Base-by-base conservation (phyloP, 2,329 filamentous ascomycete species). In the Colletotrichum sp. region DNA sequence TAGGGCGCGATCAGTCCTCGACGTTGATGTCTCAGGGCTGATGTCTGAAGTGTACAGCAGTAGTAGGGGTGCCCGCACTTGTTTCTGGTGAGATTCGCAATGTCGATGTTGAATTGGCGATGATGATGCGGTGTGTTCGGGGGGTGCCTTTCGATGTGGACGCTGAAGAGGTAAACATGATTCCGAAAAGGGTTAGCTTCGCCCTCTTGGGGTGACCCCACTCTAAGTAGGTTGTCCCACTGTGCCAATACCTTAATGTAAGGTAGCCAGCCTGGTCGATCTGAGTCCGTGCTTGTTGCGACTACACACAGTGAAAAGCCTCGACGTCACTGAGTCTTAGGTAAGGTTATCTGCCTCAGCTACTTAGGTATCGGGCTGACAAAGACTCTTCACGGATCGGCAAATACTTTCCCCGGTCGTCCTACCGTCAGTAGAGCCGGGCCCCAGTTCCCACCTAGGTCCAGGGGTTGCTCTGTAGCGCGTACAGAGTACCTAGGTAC, bases 121-220 rank as follows among this genome's bases (percentile, higher is more conserved):
- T 71, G 63, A 30, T 39, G 48, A 34, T 67, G 52, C 52, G 22
- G 66, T 71, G 69, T 72, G 74, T 75, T 76, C 27, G 52, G 66
- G 69, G 69, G 16, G 30, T 68, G 61, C 19, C 44, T 74, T 65
- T 44, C 25, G 34, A 74, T 59, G 34, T 34, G 52, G 61, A 48
- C n/a, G 34, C 32, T 36, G 61, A 60, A 27, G 27, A 77, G 61
- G 81, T 83, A 83, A 83, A 83, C 81, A 83, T 68, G 79, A 68
- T 83, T 77, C 81, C 81, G 16, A 75, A 81, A 78, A 3, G 15
- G 77, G 74, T 69, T 76, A 76, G 74, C 19, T 15, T 8, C 19
- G 4, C n/a, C 27, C 27, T 69, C 44, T 13, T 22, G 22, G 27
- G 19, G 22, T 22, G 39, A 27, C 72, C 61, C 72, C 68, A 65